Percentiles rank a stretch among this genome's conserved stretches.
These are phyloP conservation scores for Poa annua DNA, from an alignment of 176 grass and related monocot genomes.

Conservation along the genomic window DNA sequence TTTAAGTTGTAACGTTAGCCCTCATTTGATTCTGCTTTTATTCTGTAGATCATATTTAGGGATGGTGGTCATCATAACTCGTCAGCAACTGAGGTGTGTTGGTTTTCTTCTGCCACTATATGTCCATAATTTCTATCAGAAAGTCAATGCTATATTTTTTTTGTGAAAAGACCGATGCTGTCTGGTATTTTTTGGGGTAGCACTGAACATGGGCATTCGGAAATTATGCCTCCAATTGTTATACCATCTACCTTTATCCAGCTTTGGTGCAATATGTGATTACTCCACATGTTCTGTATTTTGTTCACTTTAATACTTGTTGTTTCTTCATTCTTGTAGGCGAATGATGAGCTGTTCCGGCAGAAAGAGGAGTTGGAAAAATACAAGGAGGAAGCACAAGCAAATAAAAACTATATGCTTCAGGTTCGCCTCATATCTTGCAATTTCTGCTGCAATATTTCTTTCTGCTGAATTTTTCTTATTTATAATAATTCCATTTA, in stretches of 20 bases:
- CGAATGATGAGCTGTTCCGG: conserved; percentile 70
- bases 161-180: background rate
- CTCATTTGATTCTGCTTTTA: conserved; percentile 30
- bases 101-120: conserved; percentile 1
- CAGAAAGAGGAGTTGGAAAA: conserved; percentile 88
- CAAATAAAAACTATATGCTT: conserved; percentile 95
- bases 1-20: background rate
- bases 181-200: background rate
- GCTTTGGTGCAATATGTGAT: background rate
- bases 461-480: background rate
- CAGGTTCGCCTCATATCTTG: conserved; percentile 53
- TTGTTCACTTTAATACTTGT: background rate
- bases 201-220: background rate
- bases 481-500: conserved; percentile 27
- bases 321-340: conserved; percentile 43
- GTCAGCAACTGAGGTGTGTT: conserved; percentile 56
- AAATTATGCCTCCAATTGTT: background rate
- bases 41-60: conserved; percentile 47
- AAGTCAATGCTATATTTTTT: background rate
- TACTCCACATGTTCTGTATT: background rate
- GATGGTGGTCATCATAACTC: conserved; percentile 45
- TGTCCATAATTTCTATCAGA: background rate
- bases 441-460: conserved; percentile 1
- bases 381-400: conserved; percentile 82
- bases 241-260: conserved; percentile 28